phyloP scores from a whole-genome alignment of 192 early-diverging fungal genomes.

The Umbelopsis ramanniana region DNA sequence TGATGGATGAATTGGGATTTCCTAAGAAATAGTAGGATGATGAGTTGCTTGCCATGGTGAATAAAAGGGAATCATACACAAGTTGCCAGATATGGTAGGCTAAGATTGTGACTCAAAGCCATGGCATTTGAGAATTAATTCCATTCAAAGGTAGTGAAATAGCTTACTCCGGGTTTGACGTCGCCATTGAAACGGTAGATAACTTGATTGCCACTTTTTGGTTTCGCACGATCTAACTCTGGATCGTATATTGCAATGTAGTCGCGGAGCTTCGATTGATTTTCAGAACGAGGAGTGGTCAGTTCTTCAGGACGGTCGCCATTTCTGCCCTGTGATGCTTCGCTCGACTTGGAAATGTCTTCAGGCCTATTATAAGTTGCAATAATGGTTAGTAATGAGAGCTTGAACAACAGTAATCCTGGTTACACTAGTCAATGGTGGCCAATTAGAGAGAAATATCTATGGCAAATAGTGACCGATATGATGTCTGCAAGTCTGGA shows the following conservation, averaged over 20 bases:
- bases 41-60: not conserved
- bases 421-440: not conserved
- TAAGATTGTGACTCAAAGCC: not conserved
- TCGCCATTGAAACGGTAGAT: conserved; percentile 28
- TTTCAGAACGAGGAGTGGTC: not conserved
- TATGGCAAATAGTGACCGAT: not conserved
- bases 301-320: not conserved
- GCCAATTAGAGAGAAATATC: not conserved
- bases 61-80: too few species aligned
- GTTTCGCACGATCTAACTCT: conserved; percentile 18
- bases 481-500: not conserved
- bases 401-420: not conserved
- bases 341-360: conserved; percentile 18
- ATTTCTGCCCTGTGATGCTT: not conserved
- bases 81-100: too few species aligned
- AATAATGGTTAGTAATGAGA: not conserved
- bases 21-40: not conserved
- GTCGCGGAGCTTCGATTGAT: conserved; percentile 23
- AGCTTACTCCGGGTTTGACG: conserved; percentile 23
- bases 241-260: conserved; percentile 31
- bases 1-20: conserved; percentile 15
- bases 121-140: not conserved
- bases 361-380: not conserved
- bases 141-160: not conserved
- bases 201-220: conserved; percentile 10